phyloP scores from a whole-genome alignment of 176 grass and related monocot species.

The Bonia amplexicaulis region DNA sequence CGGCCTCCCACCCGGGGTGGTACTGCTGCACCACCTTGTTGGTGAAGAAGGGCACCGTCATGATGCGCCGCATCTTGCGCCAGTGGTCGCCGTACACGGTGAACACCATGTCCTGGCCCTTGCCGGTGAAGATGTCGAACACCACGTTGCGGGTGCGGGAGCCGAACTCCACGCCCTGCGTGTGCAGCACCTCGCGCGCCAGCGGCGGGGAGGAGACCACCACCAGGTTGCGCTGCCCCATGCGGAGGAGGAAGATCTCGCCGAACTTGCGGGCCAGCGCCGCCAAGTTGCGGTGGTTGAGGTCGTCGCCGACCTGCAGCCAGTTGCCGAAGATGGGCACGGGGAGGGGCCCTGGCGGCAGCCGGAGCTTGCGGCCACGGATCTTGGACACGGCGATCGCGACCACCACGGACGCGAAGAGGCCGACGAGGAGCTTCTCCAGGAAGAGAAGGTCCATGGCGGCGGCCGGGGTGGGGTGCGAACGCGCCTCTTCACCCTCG shows the following conservation, averaged over 20 bases:
- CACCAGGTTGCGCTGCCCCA: constrained; percentile 80
- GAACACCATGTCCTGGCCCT: constrained; percentile 96
- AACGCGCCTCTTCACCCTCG: background rate
- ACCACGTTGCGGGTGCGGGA: constrained; percentile 89
- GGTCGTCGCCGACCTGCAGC: constrained; percentile 89
- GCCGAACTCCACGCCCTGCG: constrained; percentile 87
- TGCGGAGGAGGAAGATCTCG: constrained; percentile 78
- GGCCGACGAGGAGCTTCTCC: constrained; percentile 59
- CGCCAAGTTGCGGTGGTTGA: constrained; percentile 83
- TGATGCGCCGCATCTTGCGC: constrained; percentile 92
- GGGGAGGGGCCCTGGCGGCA: constrained; percentile 61
- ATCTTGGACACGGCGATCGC: constrained; percentile 73
- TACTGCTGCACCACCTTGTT: constrained; percentile 90
- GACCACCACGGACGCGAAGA: constrained; percentile 56
- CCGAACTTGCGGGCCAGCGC: constrained; percentile 57
- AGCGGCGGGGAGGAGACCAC: constrained; percentile 67
- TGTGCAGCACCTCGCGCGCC: constrained; percentile 76
- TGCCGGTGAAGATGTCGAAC: constrained; percentile 84
- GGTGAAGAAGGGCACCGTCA: constrained; percentile 94
- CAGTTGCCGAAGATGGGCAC: constrained; percentile 86
- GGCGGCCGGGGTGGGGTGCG: background rate
- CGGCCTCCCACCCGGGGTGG: constrained; percentile 63
- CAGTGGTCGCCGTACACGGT: constrained; percentile 92
- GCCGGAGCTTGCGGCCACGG: constrained; percentile 49
- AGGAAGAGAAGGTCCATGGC: constrained; percentile 63